phyloP scores from a whole-genome alignment of 768 basidiomycete genomes.

The Kockovaella imperatae region DNA sequence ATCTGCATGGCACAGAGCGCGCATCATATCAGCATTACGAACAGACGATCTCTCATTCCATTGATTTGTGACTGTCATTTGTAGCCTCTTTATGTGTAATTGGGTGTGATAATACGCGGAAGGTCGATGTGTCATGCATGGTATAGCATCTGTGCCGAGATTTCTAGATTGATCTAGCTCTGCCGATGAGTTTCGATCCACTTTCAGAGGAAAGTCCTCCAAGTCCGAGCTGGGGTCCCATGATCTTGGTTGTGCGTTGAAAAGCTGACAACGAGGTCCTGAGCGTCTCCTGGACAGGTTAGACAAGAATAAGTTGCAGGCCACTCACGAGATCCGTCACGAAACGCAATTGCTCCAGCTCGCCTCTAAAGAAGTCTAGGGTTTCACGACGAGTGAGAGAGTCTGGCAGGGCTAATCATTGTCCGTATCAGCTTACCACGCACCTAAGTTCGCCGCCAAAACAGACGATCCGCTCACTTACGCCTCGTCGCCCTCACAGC shows the following conservation, averaged over 20 bases:
- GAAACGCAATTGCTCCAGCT: slow-evolving; percentile 31
- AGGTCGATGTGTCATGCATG: neutral
- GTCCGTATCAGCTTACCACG: neutral
- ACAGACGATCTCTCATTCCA: no score
- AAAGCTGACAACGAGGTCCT: slow-evolving; percentile 31
- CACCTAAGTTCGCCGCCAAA: neutral
- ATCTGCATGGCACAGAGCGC: no score
- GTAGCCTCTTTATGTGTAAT: no score
- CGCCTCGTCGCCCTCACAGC: slow-evolving; percentile 39
- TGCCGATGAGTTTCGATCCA: slow-evolving; percentile 28
- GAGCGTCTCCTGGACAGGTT: slow-evolving; percentile 32
- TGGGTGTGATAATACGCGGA: neutral
- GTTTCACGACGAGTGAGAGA: slow-evolving; percentile 37
- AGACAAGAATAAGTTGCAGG: neutral
- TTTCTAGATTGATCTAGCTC: neutral
- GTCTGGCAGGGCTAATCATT: slow-evolving; percentile 34
- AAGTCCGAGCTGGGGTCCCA: slow-evolving; percentile 33
- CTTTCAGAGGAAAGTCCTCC: slow-evolving; percentile 12
- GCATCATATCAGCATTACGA: no score
- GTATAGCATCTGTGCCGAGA: neutral
- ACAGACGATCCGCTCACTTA: slow-evolving; percentile 12
- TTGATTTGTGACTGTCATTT: no score
- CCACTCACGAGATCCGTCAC: slow-evolving; percentile 34
- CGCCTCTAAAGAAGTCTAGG: slow-evolving; percentile 36
- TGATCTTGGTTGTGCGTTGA: slow-evolving; percentile 33